phyloP scores from a whole-genome alignment of 164 flowering plant genomes.

The Piper betle region DNA sequence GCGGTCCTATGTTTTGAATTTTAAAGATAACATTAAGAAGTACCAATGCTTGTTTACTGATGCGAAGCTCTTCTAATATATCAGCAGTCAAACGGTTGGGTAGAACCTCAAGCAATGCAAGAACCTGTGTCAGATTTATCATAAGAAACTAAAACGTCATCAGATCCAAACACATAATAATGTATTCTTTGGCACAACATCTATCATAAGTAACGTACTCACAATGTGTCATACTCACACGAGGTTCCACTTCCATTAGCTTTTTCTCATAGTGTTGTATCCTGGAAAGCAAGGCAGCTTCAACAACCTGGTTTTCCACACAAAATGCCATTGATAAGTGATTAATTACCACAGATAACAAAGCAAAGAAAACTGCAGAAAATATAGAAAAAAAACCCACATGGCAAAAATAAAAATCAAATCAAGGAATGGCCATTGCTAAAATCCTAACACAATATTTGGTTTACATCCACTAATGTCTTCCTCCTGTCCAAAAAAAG shows the following conservation, averaged over 20 bases:
- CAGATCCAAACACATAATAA: background rate
- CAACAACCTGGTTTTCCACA: conserved; percentile 54
- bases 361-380: background rate
- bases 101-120: conserved; percentile 70
- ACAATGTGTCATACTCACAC: conserved; percentile 82
- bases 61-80: conserved; percentile 83
- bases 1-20: background rate
- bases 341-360: background rate
- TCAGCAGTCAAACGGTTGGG: conserved; percentile 84
- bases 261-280: conserved; percentile 68
- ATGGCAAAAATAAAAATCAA: background rate
- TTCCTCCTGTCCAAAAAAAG: background rate
- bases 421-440: too few relatives aligned
- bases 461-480: background rate
- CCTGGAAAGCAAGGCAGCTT: conserved; percentile 87
- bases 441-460: too few relatives aligned
- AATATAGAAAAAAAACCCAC: background rate
- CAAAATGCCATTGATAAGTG: background rate
- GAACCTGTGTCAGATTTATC: conserved; percentile 40
- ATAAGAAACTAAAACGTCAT: conserved; percentile 1
- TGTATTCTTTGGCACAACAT: background rate
- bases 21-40: background rate
- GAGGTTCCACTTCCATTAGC: conserved; percentile 87
- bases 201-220: conserved; percentile 13
- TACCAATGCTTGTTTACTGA: conserved; percentile 92